Evolutionary conservation across 2,329 filamentous ascomycete species (phyloP).

Genomic region (Aspergillus floridensis): DNA sequence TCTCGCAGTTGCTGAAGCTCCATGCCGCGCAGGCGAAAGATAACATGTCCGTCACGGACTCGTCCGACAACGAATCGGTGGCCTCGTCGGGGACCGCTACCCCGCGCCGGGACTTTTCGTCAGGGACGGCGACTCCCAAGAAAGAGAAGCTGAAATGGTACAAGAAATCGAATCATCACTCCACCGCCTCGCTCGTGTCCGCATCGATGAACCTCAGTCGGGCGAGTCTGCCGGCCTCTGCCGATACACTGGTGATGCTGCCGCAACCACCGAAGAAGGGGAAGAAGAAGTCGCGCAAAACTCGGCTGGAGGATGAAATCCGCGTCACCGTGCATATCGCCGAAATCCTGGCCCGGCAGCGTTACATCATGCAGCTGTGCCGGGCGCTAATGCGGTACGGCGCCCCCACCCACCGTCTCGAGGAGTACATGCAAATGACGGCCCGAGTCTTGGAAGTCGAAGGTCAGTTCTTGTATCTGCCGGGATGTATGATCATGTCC

Average conservation of each 20-base stretch:
- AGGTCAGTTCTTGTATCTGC: slow-evolving; percentile 79
- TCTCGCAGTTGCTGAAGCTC: slow-evolving; percentile 69
- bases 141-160: slow-evolving; percentile 45
- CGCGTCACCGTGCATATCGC: slow-evolving; percentile 60
- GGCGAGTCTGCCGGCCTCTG: slow-evolving; percentile 30
- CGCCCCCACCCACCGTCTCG: slow-evolving; percentile 83
- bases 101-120: slow-evolving; percentile 19
- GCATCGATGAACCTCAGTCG: slow-evolving; percentile 39
- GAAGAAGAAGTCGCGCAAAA: slow-evolving; percentile 23
- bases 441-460: slow-evolving; percentile 82
- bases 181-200: slow-evolving; percentile 39
- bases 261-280: slow-evolving; percentile 18
- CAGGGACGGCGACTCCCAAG: slow-evolving; percentile 34
- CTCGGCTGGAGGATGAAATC: slow-evolving; percentile 47
- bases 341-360: slow-evolving; percentile 73
- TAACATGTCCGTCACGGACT: slow-evolving; percentile 29
- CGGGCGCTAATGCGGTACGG: slow-evolving; percentile 84
- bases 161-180: slow-evolving; percentile 38
- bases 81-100: slow-evolving; percentile 29
- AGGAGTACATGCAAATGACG: slow-evolving; percentile 86
- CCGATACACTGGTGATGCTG: slow-evolving; percentile 23
- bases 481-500: slow-evolving; percentile 52
- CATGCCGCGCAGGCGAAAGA: slow-evolving; percentile 53
- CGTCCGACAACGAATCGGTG: slow-evolving; percentile 31
- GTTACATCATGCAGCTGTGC: slow-evolving; percentile 81